A percentile compares a stretch with the other conserved stretches of the same genome.
These are phyloP conservation scores for Claviceps paspali DNA, from an alignment of 2,329 filamentous ascomycete genomes.

Conservation along the genomic window DNA sequence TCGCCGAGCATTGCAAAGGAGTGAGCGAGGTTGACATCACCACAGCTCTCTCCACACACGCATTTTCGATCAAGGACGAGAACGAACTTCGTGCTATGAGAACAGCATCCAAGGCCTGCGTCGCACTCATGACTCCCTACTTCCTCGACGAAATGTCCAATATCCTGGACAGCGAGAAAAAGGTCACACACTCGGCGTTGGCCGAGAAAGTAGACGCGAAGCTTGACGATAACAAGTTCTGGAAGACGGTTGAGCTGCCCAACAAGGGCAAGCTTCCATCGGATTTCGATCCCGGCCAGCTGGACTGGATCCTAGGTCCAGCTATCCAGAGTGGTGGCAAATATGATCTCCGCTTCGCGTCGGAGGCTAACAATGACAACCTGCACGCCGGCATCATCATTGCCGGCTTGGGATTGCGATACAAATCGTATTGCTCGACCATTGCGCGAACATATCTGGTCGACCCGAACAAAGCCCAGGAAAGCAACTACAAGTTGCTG, in stretches of 20 bases:
- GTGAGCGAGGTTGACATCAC: slow-evolving; percentile 80
- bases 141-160: slow-evolving; percentile 98
- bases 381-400: slow-evolving; percentile 90
- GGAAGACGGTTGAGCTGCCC: slow-evolving; percentile 60
- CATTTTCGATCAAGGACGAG: slow-evolving; percentile 89
- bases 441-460: slow-evolving; percentile 92
- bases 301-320: slow-evolving; percentile 89
- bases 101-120: slow-evolving; percentile 84
- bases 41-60: slow-evolving; percentile 62
- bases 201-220: slow-evolving; percentile 82
- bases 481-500: slow-evolving; percentile 84
- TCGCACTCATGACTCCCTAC: slow-evolving; percentile 87
- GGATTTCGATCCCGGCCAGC: slow-evolving; percentile 74
- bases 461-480: slow-evolving; percentile 91
- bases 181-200: slow-evolving; percentile 77
- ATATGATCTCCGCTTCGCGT: slow-evolving; percentile 74
- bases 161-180: slow-evolving; percentile 91
- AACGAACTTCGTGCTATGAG: slow-evolving; percentile 87
- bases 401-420: slow-evolving; percentile 78
- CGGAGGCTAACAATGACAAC: slow-evolving; percentile 64
- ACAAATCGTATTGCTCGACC: slow-evolving; percentile 88
- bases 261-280: slow-evolving; percentile 62
- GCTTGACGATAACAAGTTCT: slow-evolving; percentile 87
- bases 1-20: slow-evolving; percentile 65
- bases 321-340: slow-evolving; percentile 90